These are phyloP conservation scores for Zizania palustris DNA, from an alignment of 202 grass and related monocot species.

Conservation along the genomic window DNA sequence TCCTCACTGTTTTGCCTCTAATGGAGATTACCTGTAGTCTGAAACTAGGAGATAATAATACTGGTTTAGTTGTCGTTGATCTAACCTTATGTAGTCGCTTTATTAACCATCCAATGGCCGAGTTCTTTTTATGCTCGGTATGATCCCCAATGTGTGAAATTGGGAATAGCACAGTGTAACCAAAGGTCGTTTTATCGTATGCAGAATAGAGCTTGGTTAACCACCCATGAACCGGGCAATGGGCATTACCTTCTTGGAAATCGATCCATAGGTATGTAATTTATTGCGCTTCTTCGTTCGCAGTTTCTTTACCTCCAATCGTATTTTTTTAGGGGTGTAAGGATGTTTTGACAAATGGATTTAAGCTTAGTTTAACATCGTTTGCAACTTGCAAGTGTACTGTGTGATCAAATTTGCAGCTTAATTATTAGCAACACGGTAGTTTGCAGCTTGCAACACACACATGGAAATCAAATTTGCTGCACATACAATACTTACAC, in stretches of 20 bases:
- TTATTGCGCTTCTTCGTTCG: not conserved
- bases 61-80: not conserved
- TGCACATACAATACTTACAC: not conserved
- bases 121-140: not conserved
- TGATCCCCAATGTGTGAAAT: conserved; percentile 17
- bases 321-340: not conserved
- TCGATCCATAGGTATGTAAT: not conserved
- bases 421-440: not conserved
- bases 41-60: not conserved
- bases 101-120: not conserved
- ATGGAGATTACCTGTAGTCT: not conserved
- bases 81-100: not conserved
- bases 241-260: not conserved
- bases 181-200: conserved; percentile 53
- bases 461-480: not conserved
- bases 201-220: conserved; percentile 25
- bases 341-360: not conserved
- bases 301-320: not conserved
- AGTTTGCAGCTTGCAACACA: not conserved
- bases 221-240: not conserved
- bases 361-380: not conserved
- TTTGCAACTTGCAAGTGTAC: too few relatives aligned
- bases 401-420: too few relatives aligned
- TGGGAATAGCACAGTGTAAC: not conserved
- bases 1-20: conserved; percentile 2